A percentile compares a stretch with the other conserved stretches of the same genome.
These are phyloP conservation scores for Lentinula guzmanii DNA, from an alignment of 768 basidiomycete species.

Conservation along the genomic window DNA sequence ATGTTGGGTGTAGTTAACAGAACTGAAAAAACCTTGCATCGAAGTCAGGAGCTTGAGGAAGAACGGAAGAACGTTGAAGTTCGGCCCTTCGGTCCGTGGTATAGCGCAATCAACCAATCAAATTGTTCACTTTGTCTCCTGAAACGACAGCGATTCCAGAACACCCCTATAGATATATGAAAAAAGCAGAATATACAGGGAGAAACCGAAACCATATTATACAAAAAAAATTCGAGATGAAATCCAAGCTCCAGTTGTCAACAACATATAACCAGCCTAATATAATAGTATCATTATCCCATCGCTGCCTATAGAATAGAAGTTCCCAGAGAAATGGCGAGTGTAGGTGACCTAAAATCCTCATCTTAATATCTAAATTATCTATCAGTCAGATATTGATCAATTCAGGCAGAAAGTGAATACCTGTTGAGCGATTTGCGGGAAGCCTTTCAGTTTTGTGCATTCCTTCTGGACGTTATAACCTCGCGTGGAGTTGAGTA, in stretches of 20 bases:
- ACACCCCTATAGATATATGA: too few relatives aligned
- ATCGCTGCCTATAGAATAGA: too few relatives aligned
- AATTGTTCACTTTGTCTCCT: too few relatives aligned
- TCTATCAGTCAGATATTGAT: neutral
- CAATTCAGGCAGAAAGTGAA: neutral
- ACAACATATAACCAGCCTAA: neutral
- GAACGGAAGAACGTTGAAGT: neutral
- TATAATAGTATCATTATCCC: too few relatives aligned
- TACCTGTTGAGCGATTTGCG: conserved; percentile 35
- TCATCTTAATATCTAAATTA: neutral
- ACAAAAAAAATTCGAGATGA: too few relatives aligned
- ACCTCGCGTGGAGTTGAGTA: conserved; percentile 44
- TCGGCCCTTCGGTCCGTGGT: conserved; percentile 2
- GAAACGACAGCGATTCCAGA: too few relatives aligned
- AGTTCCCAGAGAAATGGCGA: too few relatives aligned
- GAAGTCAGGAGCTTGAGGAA: neutral
- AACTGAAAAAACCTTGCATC: neutral
- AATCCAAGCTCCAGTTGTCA: too few relatives aligned
- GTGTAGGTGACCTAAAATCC: neutral
- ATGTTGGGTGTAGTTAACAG: neutral
- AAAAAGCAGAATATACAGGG: too few relatives aligned
- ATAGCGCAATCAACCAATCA: neutral
- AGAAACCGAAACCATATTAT: too few relatives aligned
- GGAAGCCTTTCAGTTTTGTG: conserved; percentile 51
- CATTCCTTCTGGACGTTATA: conserved; percentile 58